Evolutionary conservation across 2,329 filamentous ascomycete species (phyloP), one percentile per base, ranked within the genome.

Genomic region (Metarhizium guizhouense): DNA sequence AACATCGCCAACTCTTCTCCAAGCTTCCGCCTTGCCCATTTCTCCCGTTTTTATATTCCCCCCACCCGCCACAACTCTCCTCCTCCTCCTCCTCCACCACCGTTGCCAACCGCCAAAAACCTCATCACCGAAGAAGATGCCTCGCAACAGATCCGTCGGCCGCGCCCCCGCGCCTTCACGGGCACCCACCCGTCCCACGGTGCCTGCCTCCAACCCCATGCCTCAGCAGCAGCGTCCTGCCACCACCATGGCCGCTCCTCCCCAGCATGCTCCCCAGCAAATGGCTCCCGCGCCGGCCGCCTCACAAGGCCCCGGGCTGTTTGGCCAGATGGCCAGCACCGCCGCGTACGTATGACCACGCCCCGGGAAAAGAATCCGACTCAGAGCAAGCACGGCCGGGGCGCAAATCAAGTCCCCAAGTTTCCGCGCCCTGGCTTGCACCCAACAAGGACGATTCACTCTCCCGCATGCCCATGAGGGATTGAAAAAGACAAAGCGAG

Each of bases 321-420:
- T 99, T 64, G 93, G 90, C 57, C 90, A 97, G 80, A 96, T 99
- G 88, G 94, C 94, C 63, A 91, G 86, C 70, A 99, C 94, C 56
- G 94, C 94, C 72, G 94, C 94, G 93, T 97, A 86, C 78, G 91
- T 85, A 20, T 7, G 25, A 25, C 25, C 25, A 25, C 25, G 4
- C 29, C 29, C 3, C 16, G 29, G 10, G 14, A 38, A 16, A 32
- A 45, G 11, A 48, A 50, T 14, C 16, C 11, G 25, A 34, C 32
- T 2, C 32, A 7, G 32, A 7, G 32, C 32, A 7, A 7, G 32
- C 7, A 1, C 1, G 7, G 32, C 0, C 3, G 4, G 32, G 32
- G 10, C n/a, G n/a, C n/a, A n/a, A n/a, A n/a, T n/a, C n/a, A n/a
- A n/a, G n/a, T n/a, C n/a, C n/a, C n/a, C n/a, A n/a, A n/a, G n/a